Percentiles rank a stretch among this genome's conserved stretches.
Conservation (phyloP, 164 flowering plant genomes). For the Stephania japonica region DNA sequence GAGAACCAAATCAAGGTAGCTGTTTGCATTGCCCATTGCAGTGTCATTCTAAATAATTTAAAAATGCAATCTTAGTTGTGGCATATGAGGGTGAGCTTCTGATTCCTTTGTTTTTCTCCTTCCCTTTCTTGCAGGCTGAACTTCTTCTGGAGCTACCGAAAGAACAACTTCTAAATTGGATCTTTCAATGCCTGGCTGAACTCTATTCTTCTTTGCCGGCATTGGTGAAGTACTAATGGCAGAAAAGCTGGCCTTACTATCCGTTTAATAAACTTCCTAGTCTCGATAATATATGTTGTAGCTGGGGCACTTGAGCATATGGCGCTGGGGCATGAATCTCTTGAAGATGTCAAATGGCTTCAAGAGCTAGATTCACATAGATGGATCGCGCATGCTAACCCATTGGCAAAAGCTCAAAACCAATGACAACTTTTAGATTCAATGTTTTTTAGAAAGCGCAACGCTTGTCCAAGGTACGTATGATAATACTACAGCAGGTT, state of each 20-base stretch:
- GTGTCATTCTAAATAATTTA: background rate
- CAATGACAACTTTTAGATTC: background rate
- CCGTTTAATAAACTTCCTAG: background rate
- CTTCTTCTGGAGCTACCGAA: slow-evolving; percentile 89
- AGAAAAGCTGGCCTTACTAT: background rate
- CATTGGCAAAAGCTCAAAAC: background rate
- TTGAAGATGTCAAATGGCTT: slow-evolving; percentile 5
- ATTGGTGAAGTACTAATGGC: slow-evolving; percentile 63
- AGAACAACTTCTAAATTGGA: slow-evolving; percentile 87
- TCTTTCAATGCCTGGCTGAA: slow-evolving; percentile 80
- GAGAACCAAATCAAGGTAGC: slow-evolving; percentile 73
- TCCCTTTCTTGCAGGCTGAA: slow-evolving; percentile 54
- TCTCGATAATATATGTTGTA: background rate
- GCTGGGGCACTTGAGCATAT: background rate
- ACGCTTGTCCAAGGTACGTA: slow-evolving; percentile 4
- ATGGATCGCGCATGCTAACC: slow-evolving; percentile 7
- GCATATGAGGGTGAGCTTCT: background rate
- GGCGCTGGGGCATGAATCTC: slow-evolving; percentile 5
- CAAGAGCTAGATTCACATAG: slow-evolving; percentile 9
- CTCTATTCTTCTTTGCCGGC: slow-evolving; percentile 80
- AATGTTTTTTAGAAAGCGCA: background rate
- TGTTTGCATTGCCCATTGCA: background rate
- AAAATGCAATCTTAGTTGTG: background rate
- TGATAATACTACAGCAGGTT: background rate
- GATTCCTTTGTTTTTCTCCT: slow-evolving; percentile 5